These are phyloP conservation scores for Gymnopus androsaceus DNA, from an alignment of 1,284 basidiomycete species.

Conservation along the genomic window DNA sequence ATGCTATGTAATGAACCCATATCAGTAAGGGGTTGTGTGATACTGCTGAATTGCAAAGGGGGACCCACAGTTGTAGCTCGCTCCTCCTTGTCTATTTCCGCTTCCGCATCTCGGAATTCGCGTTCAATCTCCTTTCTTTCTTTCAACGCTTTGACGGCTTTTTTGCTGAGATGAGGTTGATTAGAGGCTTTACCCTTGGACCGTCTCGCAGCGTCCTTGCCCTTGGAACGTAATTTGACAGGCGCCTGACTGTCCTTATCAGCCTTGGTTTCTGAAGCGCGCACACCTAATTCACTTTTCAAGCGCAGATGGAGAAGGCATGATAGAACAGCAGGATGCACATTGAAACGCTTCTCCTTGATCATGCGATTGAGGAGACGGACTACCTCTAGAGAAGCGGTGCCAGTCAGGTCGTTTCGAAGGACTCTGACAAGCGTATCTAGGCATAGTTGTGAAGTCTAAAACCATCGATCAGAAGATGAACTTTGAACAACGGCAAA, in stretches of 20 bases:
- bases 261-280: conserved; percentile 68
- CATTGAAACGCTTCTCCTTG: conserved; percentile 89
- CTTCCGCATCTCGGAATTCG: conserved; percentile 93
- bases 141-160: conserved; percentile 76
- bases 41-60: conserved; percentile 7
- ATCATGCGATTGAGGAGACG: conserved; percentile 94
- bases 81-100: conserved; percentile 92
- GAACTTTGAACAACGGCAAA: background rate
- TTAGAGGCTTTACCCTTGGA: conserved; percentile 64
- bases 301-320: conserved; percentile 87
- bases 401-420: conserved; percentile 76
- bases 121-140: conserved; percentile 85
- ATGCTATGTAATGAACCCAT: conserved; percentile 62
- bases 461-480: conserved; percentile 10
- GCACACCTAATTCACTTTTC: conserved; percentile 82
- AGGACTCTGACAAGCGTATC: conserved; percentile 83
- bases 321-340: conserved; percentile 87
- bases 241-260: conserved; percentile 50
- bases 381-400: conserved; percentile 86
- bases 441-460: conserved; percentile 83
- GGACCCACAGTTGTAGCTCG: conserved; percentile 74
- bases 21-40: background rate
- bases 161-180: conserved; percentile 84
- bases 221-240: conserved; percentile 44
- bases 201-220: conserved; percentile 48